Evolutionary conservation across 148 eudicot genomes (phyloP).

Genomic region (Fallopia convolvulus): DNA sequence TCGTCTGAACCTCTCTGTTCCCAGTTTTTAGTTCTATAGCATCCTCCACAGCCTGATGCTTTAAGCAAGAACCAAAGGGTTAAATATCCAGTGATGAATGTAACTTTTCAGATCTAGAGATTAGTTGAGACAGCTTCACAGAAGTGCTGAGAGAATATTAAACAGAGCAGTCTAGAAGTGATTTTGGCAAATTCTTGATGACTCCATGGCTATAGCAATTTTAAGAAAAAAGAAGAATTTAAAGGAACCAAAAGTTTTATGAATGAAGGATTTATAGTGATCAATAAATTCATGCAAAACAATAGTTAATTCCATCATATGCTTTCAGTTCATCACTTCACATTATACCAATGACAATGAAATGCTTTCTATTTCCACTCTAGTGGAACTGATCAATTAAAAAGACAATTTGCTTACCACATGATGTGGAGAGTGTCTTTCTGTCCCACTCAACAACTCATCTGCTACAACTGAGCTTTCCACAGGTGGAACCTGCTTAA

Average conservation of each 20-base stretch:
- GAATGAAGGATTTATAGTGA: background rate
- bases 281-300: background rate
- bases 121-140: background rate
- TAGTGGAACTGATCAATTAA: conserved; percentile 14
- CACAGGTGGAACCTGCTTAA: conserved; percentile 15
- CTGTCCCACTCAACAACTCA: background rate
- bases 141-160: background rate
- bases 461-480: conserved; percentile 2
- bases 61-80: background rate
- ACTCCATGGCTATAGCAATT: background rate
- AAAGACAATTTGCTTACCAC: background rate
- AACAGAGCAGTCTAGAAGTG: background rate
- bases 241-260: background rate
- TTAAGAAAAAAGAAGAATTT: background rate
- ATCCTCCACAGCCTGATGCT: conserved; percentile 1
- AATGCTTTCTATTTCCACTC: conserved; percentile 10
- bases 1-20: background rate
- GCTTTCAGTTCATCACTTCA: background rate
- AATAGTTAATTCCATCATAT: background rate
- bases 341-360: background rate
- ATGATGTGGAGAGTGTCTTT: background rate
- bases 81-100: background rate
- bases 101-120: background rate
- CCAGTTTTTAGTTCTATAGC: background rate
- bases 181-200: background rate